These are phyloP conservation scores for Austroboletus niveus DNA, from an alignment of 1,284 basidiomycete genomes.

Conservation along the genomic window DNA sequence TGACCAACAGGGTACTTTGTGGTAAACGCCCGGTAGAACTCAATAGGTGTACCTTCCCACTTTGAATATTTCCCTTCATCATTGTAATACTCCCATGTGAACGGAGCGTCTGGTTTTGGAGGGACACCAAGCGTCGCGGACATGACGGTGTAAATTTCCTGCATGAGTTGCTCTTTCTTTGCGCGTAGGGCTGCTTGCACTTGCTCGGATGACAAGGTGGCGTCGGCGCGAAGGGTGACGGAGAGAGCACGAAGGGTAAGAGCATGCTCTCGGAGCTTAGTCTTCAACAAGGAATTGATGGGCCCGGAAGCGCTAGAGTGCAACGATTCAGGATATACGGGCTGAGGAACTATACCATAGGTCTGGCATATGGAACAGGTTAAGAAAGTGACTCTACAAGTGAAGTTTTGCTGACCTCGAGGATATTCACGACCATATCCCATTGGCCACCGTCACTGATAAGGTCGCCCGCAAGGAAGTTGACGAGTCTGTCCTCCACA, in stretches of 20 bases:
- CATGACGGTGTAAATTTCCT: constrained; percentile 86
- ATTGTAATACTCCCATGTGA: constrained; percentile 90
- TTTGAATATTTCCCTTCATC: constrained; percentile 73
- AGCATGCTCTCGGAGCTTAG: constrained; percentile 89
- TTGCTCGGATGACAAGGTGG: constrained; percentile 43
- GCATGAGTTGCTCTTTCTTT: constrained; percentile 83
- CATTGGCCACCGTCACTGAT: constrained; percentile 93
- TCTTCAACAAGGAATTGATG: constrained; percentile 80
- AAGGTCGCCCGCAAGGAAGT: constrained; percentile 73
- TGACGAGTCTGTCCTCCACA: constrained; percentile 80
- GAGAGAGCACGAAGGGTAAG: constrained; percentile 74
- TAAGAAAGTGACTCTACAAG: not conserved
- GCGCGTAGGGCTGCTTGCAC: constrained; percentile 55
- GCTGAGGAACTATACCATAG: constrained; percentile 84
- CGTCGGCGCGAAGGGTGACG: constrained; percentile 45
- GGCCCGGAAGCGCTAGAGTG: constrained; percentile 76
- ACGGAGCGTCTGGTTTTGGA: constrained; percentile 65
- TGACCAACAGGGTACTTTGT: constrained; percentile 57
- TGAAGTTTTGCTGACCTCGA: constrained; percentile 46
- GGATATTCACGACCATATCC: constrained; percentile 92
- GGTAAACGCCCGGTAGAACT: constrained; percentile 72
- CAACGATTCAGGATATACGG: constrained; percentile 82
- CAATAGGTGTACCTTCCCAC: constrained; percentile 78
- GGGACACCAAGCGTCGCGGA: constrained; percentile 85
- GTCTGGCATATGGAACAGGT: constrained; percentile 37